Evolutionary conservation across 495 filamentous ascomycete genomes (phyloP).

Genomic region (Copromyces sp.): DNA sequence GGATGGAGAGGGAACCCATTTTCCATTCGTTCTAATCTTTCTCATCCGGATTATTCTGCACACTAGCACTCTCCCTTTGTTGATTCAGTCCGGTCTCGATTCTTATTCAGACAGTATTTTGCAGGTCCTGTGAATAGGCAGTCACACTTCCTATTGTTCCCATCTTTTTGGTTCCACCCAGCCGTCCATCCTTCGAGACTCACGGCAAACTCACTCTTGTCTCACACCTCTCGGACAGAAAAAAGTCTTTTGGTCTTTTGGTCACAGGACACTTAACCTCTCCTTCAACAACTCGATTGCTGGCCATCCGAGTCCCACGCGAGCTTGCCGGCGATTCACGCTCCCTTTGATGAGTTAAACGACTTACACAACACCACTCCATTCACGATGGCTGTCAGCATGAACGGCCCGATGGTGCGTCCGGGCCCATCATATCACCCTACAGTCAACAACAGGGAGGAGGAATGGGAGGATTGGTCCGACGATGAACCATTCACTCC

Average conservation of each 20-base stretch:
- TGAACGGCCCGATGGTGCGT: slow-evolving; percentile 8
- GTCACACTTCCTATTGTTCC: not conserved
- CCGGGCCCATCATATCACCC: not conserved
- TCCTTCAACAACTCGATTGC: not conserved
- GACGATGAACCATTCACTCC: slow-evolving; percentile 27
- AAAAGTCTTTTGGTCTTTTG: not conserved
- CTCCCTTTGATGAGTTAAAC: not conserved
- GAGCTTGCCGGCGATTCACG: not conserved
- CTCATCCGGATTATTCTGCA: not conserved
- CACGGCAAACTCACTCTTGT: not conserved
- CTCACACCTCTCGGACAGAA: not conserved
- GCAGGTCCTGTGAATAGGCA: not conserved
- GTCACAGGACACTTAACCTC: not conserved
- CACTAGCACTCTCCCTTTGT: not conserved
- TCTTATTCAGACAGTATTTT: not conserved
- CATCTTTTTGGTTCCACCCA: not conserved
- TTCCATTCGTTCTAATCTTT: not conserved
- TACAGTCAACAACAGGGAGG: slow-evolving; percentile 12
- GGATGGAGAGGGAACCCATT: not conserved
- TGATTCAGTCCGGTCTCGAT: not conserved
- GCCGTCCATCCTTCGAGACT: not conserved
- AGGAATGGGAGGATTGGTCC: slow-evolving; percentile 42
- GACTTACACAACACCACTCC: not conserved
- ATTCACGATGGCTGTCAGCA: slow-evolving; percentile 4
- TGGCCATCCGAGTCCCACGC: not conserved